These are phyloP conservation scores for Dactylella cylindrospora DNA, from an alignment of 2,329 filamentous ascomycete genomes.

Conservation along the genomic window DNA sequence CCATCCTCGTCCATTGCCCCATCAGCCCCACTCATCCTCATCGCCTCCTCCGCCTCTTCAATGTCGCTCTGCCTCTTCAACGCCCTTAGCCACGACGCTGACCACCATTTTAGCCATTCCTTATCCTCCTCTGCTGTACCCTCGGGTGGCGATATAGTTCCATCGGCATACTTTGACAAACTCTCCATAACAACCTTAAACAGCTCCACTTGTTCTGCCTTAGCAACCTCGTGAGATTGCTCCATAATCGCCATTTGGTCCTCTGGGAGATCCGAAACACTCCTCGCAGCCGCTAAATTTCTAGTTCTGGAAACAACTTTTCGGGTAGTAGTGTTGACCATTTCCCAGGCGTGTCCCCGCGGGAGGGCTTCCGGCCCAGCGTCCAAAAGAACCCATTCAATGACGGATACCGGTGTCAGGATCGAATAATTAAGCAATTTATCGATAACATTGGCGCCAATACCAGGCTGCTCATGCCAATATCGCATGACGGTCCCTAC, in stretches of 20 bases:
- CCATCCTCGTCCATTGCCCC: constrained; percentile 25
- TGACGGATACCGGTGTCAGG: constrained; percentile 77
- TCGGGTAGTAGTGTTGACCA: constrained; percentile 81
- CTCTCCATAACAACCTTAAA: constrained; percentile 77
- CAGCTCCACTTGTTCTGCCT: constrained; percentile 72
- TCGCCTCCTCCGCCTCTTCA: constrained; percentile 70
- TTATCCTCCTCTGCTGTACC: constrained; percentile 63
- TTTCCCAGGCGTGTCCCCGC: constrained; percentile 79
- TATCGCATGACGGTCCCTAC: constrained; percentile 87
- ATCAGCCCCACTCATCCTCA: constrained; percentile 24
- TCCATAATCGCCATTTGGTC: constrained; percentile 61
- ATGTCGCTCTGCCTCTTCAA: constrained; percentile 80
- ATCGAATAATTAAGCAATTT: constrained; percentile 98
- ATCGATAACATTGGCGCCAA: constrained; percentile 89
- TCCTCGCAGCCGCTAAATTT: constrained; percentile 70
- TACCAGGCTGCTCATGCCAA: constrained; percentile 88
- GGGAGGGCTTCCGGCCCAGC: constrained; percentile 69
- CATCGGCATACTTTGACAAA: constrained; percentile 51
- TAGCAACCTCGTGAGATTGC: constrained; percentile 69
- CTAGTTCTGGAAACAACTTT: constrained; percentile 87
- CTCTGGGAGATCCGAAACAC: constrained; percentile 58
- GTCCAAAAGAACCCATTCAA: constrained; percentile 83
- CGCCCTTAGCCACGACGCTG: constrained; percentile 78
- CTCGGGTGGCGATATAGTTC: constrained; percentile 50
- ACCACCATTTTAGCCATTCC: constrained; percentile 74